Base-by-base conservation (phyloP, 106 monocot species). In the Dendrobium chrysotoxum region DNA sequence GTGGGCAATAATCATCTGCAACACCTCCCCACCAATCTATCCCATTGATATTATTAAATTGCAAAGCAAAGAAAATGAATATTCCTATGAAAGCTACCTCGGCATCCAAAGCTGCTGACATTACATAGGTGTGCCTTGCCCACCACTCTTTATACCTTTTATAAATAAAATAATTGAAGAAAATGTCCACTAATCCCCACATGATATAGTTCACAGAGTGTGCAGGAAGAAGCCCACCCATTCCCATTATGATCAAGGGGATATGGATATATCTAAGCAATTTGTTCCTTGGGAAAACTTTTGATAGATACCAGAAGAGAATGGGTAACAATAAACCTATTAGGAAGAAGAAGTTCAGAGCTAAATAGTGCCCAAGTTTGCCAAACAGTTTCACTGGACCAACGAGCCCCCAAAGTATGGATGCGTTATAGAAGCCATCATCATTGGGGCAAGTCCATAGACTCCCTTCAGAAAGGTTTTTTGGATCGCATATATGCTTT, bases 361-460 rank as follows among this genome's bases (percentile, higher is more conserved):
- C 50, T 4, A 9, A 21, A 73, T 89, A 89, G 74, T 46, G 18
- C 16, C 93, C 92, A 0, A 81, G 86, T 16, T 54, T 76, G 2
- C 90, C 92, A 26, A 97, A 97, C 64, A 92, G 85, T 31, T 92
- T 84, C 0, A 18, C 55, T 0, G 96, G 96, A 2, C 94, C 94
- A 2, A 97, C 85, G 39, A 96, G 89, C 0, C 92, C 96, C 94
- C 96, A 97, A 64, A 97, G 94, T 40, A 97, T 86, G 20, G 96
- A 94, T 1, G 94, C 90, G 55, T 89, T 89, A 80, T 87, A 97
- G 77, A 85, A 85, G 20, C 87, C 90, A 17, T 75, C 71, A 79
- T 97, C 73, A 67, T 86, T 47, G 0, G 96, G 96, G 79, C 96
- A 97, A 2, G 96, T 97, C 96, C 96, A 97, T 0, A 90, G 96